phyloP scores from a whole-genome alignment of 441 rosid genomes.

The Gossypium schwendimanii region DNA sequence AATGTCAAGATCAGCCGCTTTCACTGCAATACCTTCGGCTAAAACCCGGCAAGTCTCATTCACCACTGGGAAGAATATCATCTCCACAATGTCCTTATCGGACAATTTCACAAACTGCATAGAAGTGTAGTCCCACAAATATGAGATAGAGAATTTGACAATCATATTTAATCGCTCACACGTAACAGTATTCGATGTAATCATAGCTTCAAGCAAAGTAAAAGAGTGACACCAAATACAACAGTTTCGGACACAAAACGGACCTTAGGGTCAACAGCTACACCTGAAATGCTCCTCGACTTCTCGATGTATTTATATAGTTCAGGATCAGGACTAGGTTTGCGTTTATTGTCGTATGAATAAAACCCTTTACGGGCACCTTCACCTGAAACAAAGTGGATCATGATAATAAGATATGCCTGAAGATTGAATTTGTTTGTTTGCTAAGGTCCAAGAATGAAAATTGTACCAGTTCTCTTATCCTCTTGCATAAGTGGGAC shows the following conservation, averaged over 20 bases:
- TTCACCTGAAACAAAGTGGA: constrained; percentile 56
- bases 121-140: constrained; percentile 9
- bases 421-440: neutral
- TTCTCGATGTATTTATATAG: constrained; percentile 69
- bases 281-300: constrained; percentile 75
- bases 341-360: constrained; percentile 66
- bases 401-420: constrained; percentile 2
- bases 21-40: constrained; percentile 87
- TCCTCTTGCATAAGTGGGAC: constrained; percentile 87
- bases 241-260: neutral
- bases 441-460: neutral
- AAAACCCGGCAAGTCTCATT: constrained; percentile 93
- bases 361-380: constrained; percentile 76
- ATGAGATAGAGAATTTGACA: neutral
- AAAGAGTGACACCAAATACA: neutral
- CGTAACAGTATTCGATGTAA: neutral
- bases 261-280: constrained; percentile 63
- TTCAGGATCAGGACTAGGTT: constrained; percentile 82
- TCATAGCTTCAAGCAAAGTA: constrained; percentile 7
- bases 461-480: constrained; percentile 55
- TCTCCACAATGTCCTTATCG: constrained; percentile 80
- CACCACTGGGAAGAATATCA: constrained; percentile 87
- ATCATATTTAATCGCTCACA: neutral
- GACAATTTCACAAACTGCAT: constrained; percentile 60
- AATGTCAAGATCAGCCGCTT: constrained; percentile 91